Base-by-base conservation (phyloP, 1,284 basidiomycete genomes). In the Melampsora abietis-canadensis region DNA sequence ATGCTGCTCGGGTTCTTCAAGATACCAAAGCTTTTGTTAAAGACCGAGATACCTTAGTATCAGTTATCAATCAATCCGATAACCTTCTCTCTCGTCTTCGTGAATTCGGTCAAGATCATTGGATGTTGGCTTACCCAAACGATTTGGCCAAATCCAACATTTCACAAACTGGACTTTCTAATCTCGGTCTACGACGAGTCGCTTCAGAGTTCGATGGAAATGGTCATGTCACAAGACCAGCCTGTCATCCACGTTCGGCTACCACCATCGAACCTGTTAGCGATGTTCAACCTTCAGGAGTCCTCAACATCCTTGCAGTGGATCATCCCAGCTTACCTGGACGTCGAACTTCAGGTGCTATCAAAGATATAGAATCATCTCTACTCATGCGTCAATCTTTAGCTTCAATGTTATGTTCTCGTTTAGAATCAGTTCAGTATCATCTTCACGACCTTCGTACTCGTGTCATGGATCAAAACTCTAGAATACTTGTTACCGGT, bases 401-500 rank as follows among this genome's bases (percentile, higher is more conserved):
- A 19, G 68, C 67, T 24, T 72, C 46, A 21, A 72, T 63, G 59
- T 51, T 72, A 14, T 47, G 46, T 8, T 72, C 67, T n/a, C 37
- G 61, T 31, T 30, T 72, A 12, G 44, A 63, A 54, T 48, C 60
- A 7, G 68, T 72, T 37, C 44, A 72, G 47, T 31, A 46, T 54
- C 94, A 98, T 80, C 87, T 98, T 75, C 87, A 90, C 77, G 91
- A 90, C 79, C 88, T 99, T 76, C 88, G 90, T 66, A 85, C 87
- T 74, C 90, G 96, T 63, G 89, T 98, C 24, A 86, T 91, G 81
- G 95, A 98, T 82, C 93, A 89, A 2, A 92, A 92, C 15, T 95
- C 92, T 78, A 94, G 97, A 81, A 94, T 99, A 61, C 88, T 99
- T 77, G 92, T 99, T 76, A 98, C 96, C n/a, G 96, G 96, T 78